Percentiles rank a stretch among this genome's conserved stretches.
These are phyloP conservation scores for Thelonectria olida DNA, from an alignment of 2,329 filamentous ascomycete genomes.

Conservation along the genomic window DNA sequence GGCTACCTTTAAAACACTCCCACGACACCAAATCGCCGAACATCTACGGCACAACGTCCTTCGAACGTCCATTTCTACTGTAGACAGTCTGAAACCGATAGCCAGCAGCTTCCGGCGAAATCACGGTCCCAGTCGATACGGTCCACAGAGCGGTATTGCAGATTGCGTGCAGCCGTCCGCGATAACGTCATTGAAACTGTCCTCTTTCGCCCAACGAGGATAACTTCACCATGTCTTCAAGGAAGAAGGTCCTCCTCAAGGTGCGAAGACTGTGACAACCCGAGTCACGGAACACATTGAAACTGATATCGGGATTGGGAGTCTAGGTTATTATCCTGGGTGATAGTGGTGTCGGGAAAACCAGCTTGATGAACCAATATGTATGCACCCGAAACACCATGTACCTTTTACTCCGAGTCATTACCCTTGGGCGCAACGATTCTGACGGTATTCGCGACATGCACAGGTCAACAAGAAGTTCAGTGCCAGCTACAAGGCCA, in stretches of 20 bases:
- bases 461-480: conserved; percentile 99
- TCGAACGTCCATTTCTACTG: neutral
- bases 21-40: conserved; percentile 20
- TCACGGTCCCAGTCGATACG: conserved; percentile 15
- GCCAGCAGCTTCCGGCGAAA: conserved; percentile 1
- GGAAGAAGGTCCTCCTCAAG: conserved; percentile 93
- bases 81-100: conserved; percentile 8
- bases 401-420: conserved; percentile 15
- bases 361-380: conserved; percentile 99
- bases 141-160: conserved; percentile 5
- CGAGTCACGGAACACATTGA: neutral
- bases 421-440: conserved; percentile 6
- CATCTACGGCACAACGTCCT: neutral
- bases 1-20: conserved; percentile 38
- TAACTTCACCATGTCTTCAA: conserved; percentile 71
- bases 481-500: conserved; percentile 99
- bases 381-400: conserved; percentile 65
- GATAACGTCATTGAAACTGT: conserved; percentile 45
- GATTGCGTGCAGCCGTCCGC: conserved; percentile 33
- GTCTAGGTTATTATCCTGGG: conserved; percentile 95
- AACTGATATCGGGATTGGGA: conserved; percentile 28
- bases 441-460: conserved; percentile 18
- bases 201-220: conserved; percentile 26
- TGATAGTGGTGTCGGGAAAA: conserved; percentile 99
- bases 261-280: conserved; percentile 53